Evolutionary conservation across 2,329 filamentous ascomycete species (phyloP), one percentile per base, ranked within the genome.

Genomic region (Nemania serpens): DNA sequence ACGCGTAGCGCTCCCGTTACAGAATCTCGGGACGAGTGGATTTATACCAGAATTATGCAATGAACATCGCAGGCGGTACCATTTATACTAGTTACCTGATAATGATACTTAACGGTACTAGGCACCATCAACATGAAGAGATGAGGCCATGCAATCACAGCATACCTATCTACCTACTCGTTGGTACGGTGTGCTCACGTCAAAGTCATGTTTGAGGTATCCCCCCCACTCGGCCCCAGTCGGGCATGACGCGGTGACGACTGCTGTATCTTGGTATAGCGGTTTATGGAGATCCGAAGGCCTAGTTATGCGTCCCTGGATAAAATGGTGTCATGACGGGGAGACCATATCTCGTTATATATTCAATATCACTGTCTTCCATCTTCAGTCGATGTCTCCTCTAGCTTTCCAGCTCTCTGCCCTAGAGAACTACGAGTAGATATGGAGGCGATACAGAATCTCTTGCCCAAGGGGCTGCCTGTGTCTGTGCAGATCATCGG

Each of bases 391-490:
- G 22, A 39, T 51, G 11, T n/a, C 20, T 25, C 34, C 15, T 33
- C n/a, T 3, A 36, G 39, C 22, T 46, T 37, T 42, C 33, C 15
- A 37, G 36, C 34, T 7, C 22, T 58, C 18, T 22, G 46, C 15
- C 29, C 7, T 4, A n/a, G 5, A 2, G 37, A 20, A 55, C 34
- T 4, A 41, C 36, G 10, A 53, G 20, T 11, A 43, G 50, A 57
- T 17, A 72, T 72, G 70, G 70, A 71, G 43, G 61, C 65, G 11
- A 50, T 71, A 55, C 66, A 60, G 18, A 67, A 66, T 39, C 33
- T 69, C 17, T n/a, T 73, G 43, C 72, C 71, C 42, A 58, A 70
- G 59, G 69, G 69, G 45, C 49, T 75, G 4, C 71, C 72, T 11
- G 36, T 71, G 39, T 72, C 71, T 6, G 15, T 72, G 12, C 67